Evolutionary conservation across 768 basidiomycete genomes (phyloP), one percentile per base, ranked within the genome.

Genomic region (Kwoniella heveanensis): DNA sequence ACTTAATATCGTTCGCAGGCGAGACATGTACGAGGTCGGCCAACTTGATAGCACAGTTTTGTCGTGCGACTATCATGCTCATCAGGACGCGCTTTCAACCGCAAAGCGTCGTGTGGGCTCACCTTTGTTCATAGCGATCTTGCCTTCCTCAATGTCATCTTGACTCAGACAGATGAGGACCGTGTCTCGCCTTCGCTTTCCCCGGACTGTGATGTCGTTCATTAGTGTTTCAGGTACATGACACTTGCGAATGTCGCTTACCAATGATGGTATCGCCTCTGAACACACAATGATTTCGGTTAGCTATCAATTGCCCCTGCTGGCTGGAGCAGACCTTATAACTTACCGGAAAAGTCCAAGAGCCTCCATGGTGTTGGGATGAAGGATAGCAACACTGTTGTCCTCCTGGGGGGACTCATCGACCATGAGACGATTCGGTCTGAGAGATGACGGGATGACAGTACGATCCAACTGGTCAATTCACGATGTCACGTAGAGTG

Each of bases 81-180:
- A 24, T 27, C 30, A 21, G 19, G 26, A 29, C 24, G 51, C 51
- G 5, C 6, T 17, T 9, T 6, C 19, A 8, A 13, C 8, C 17
- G 17, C 12, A n/a, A 3, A 26, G 49, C 39, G 22, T 10, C 1
- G 15, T 44, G 10, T 9, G 19, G 17, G 65, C 79, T 60, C 25
- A 84, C 84, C 84, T 82, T 98, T 98, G 88, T 99, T 99, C 82
- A 99, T 83, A 75, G 96, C 94, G 67, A 99, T 94, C 79, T 91
- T 91, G 62, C 96, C 95, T 81, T 98, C 96, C 73, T 97, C 96
- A 65, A 98, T 91, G 66, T 95, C 92, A 75, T 98, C 96, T 44
- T 90, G 90, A 76, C 89, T 90, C 76, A 99, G 81, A 76, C 93
- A 96, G 79, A 98, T 98, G 66, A 99, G 88, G 47, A 99, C 96